Base-by-base conservation (phyloP, 257 asterid genomes). In the Nicotiana otophora region DNA sequence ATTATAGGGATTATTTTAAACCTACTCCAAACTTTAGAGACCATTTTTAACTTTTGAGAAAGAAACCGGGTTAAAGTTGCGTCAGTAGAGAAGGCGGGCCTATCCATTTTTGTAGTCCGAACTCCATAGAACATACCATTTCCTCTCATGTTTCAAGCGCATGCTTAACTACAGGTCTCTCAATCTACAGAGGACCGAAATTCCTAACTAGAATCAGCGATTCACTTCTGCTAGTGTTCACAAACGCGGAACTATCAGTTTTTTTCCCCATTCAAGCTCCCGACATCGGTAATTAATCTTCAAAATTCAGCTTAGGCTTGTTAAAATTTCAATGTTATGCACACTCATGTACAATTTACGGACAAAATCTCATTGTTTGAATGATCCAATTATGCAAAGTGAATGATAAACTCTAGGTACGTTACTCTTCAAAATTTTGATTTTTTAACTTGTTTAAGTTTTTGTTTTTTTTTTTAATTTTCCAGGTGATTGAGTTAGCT, bases 401-500 rank as follows among this genome's bases (percentile, higher is more conserved):
- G 7, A 11, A 23, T 26, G 61, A 26, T 74, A 74, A 74, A 74
- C 61, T 62, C 62, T 23, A 48, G 62, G 5, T 74, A 7, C 15
- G 36, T 26, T 23, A 2, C 14, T 6, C 42, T 48, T 48, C 23
- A 36, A 48, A 20, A 7, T 63, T 68, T 82, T 78, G 67, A 39
- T n/a, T 55, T 39, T 31, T 8, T n/a, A n/a, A 34, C 2, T 42
- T 70, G 34, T 70, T 70, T 5, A 68, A 17, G 55, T 39, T 4
- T 36, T n/a, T 81, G 64, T 66, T 30, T 81, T 53, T 17, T 48
- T 10, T 78, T 57, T 26, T 83, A 80, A 20, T 36, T 46, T 60
- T 66, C 23, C 36, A 86, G 94, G 90, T 84, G 82, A 84, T 34
- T 84, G 85, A 77, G 90, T 84, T 83, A 94, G 90, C 84, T 46